Evolutionary conservation across 1,139 yeast species (phyloP).

Genomic region (Chernovozyma aurita): DNA sequence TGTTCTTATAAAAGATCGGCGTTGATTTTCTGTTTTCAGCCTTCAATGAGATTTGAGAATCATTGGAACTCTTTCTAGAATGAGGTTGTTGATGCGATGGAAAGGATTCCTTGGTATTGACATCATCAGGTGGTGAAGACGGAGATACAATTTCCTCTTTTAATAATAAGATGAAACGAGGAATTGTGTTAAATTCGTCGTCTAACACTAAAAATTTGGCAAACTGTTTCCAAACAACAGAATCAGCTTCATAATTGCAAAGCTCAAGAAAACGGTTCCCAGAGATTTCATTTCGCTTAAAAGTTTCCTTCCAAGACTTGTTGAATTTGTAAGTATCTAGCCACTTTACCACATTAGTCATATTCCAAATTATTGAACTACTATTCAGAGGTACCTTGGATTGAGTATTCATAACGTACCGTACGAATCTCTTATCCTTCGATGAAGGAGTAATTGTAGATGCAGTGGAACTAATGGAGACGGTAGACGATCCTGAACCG

Average conservation of each 20-base stretch:
- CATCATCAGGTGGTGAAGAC: background rate
- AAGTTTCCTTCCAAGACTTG: conserved; percentile 65
- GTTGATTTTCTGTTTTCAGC: conserved; percentile 31
- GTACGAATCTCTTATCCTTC: conserved; percentile 38
- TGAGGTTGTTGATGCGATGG: conserved; percentile 10
- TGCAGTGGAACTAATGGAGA: conserved; percentile 27
- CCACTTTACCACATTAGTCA: conserved; percentile 65
- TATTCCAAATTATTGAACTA: conserved; percentile 51
- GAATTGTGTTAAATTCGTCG: conserved; percentile 45
- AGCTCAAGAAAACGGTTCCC: conserved; percentile 66
- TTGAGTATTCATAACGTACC: conserved; percentile 42
- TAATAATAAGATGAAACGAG: conserved; percentile 46
- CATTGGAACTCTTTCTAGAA: conserved; percentile 18
- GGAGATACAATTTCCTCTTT: conserved; percentile 18
- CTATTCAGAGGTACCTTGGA: conserved; percentile 15
- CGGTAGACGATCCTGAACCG: conserved; percentile 34
- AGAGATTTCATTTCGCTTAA: conserved; percentile 52
- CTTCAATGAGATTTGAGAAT: conserved; percentile 18
- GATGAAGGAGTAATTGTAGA: conserved; percentile 30
- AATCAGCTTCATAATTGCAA: conserved; percentile 59
- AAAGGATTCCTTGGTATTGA: conserved; percentile 5
- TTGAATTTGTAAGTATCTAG: conserved; percentile 64
- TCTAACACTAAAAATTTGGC: conserved; percentile 30
- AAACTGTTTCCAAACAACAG: conserved; percentile 47
- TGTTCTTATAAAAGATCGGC: conserved; percentile 16